Evolutionary conservation across 2,329 filamentous ascomycete genomes (phyloP), one percentile per base, ranked within the genome.

Genomic region (Botryosphaeria dothidea): DNA sequence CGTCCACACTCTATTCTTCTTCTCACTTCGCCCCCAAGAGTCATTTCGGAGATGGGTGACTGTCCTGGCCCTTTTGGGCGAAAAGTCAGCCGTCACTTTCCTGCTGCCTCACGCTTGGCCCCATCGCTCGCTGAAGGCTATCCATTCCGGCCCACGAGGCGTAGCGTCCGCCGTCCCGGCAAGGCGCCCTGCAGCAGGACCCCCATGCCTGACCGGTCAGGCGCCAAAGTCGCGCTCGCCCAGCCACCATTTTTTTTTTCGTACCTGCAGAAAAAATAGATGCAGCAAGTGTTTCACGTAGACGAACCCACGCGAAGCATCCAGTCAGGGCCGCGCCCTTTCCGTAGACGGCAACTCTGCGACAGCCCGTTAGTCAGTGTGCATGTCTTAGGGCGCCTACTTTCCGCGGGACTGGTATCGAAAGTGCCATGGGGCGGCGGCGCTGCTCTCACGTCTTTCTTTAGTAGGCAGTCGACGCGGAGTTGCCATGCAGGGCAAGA

Each of bases 141-240:
- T n/a, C n/a, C n/a, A n/a, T n/a, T n/a, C n/a, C n/a, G n/a, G n/a
- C n/a, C n/a, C n/a, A n/a, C n/a, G n/a, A n/a, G n/a, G n/a, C n/a
- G n/a, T n/a, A n/a, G n/a, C n/a, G n/a, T n/a, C n/a, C n/a, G 38
- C 2, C 15, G 21, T 9, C n/a, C 15, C 51, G 38, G 54, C 54
- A 58, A 58, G 54, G 54, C 54, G 54, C 54, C 54, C 54, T 45
- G 38, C 36, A 34, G 34, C 21, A 19, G 29, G 11, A 25, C 19
- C 5, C 52, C 36, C 36, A 34, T 45, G 54, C 54, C 54, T 58
- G 38, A 58, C 54, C 54, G 54, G 54, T 58, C 54, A 58, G 54
- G 54, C 54, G 54, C 54, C 54, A 19, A 41, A 5, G 7, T 11
- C n/a, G 29, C n/a, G 17, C 54, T 45, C 36, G 36, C 54, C 54